Evolutionary conservation across 805 yeast species (phyloP), one percentile per base, ranked within the genome.

Genomic region (Isabelozyma gotoi): DNA sequence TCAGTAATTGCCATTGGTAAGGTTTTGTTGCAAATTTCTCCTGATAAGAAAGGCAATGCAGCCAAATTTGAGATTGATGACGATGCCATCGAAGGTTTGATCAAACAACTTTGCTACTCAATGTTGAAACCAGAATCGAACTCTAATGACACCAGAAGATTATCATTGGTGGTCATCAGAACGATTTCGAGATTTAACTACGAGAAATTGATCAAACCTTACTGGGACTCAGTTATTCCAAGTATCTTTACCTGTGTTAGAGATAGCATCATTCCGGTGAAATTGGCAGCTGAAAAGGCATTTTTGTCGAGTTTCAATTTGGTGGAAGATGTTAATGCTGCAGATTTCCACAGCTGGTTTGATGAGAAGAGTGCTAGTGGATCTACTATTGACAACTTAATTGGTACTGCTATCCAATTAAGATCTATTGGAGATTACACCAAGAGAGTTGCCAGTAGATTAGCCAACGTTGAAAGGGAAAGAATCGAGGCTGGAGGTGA

Each of bases 231-330:
- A 0, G 54, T 92, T 40, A 88, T 77, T 3, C 88, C 94, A 11
- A 73, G 88, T 10, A 82, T 90, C 2, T 92, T 92, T 61, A 70
- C 84, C 0, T 84, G 94, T 60, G 84, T 92, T 33, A 76, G 99
- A 51, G 97, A 91, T 57, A 76, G 83, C n/a, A 73, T 88, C 38
- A 88, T 92, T 56, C 97, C 99, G 4, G 84, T 92, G 52, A 91
- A 90, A 57, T 74, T 92, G 48, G 97, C 97, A 1, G 96, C 96
- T 6, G 99, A 92, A 62, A 88, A 88, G 68, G 90, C 95, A 0
- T 90, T 78, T 62, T 61, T 91, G 51, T 80, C 88, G 2, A 59
- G 89, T 14, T 85, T 90, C 65, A 73, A 77, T 38, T 69, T 92
- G 53, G 84, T 87, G 24, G 88, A 84, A 19, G 96, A 86, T 49